A percentile compares a stretch with the other conserved stretches of the same genome.
Conservation (phyloP, 73 alveolate genomes). For the Tetrahymena borealis region DNA sequence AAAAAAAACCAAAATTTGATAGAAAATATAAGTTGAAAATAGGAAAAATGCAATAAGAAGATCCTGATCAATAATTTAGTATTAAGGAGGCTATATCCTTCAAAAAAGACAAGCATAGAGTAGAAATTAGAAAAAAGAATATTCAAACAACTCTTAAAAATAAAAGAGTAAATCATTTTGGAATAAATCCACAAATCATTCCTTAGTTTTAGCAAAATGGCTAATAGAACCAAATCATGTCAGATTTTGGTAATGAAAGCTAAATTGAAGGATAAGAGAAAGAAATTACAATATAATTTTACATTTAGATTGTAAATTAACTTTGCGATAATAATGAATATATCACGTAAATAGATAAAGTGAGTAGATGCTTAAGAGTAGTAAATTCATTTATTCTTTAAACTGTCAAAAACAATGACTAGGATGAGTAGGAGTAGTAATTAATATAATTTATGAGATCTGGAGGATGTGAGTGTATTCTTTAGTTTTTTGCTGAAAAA, state of each 20-base stretch:
- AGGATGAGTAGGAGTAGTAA: neutral
- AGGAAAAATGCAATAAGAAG: neutral
- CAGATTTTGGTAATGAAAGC: neutral
- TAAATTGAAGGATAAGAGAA: neutral
- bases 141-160: neutral
- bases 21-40: too few species aligned
- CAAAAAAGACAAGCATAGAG: neutral
- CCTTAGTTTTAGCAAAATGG: neutral
- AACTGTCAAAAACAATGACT: neutral
- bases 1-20: too few species aligned
- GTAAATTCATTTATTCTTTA: neutral
- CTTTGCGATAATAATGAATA: neutral
- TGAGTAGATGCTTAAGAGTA: neutral
- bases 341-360: neutral
- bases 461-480: neutral
- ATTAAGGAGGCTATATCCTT: neutral
- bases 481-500: neutral
- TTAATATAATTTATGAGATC: neutral
- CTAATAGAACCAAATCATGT: neutral
- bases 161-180: neutral
- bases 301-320: neutral
- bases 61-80: neutral
- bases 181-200: neutral
- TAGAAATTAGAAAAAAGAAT: neutral
- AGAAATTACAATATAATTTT: neutral